Evolutionary conservation across 352 stramenopile genomes (phyloP).

Genomic region (Phytophthora lateralis): DNA sequence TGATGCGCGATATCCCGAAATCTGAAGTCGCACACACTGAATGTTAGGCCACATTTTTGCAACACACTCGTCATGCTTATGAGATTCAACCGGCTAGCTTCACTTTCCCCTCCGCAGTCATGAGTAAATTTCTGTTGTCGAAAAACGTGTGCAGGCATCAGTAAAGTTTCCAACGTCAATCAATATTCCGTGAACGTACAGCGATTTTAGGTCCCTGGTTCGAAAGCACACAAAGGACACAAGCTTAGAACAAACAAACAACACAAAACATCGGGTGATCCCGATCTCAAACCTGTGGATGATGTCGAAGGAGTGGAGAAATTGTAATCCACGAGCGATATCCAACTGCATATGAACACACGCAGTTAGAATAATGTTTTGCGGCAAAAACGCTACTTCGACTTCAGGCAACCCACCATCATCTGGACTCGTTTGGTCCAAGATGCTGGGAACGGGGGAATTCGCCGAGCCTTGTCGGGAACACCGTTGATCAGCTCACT

Average conservation of each 20-base stretch:
- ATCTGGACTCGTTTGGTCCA: constrained; percentile 83
- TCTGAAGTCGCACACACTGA: constrained; percentile 32
- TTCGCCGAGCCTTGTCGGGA: constrained; percentile 52
- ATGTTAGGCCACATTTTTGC: neutral
- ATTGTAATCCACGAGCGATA: constrained; percentile 70
- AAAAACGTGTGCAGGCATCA: neutral
- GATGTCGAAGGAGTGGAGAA: constrained; percentile 83
- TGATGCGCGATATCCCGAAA: constrained; percentile 77
- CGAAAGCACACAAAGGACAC: neutral
- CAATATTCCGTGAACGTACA: constrained; percentile 45
- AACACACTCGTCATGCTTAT: neutral
- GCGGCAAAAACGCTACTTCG: neutral
- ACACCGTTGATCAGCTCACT: constrained; percentile 82
- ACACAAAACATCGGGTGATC: neutral
- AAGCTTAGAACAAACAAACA: constrained; percentile 1
- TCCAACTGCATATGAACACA: constrained; percentile 47
- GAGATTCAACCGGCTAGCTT: constrained; percentile 62
- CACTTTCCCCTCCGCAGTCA: constrained; percentile 71
- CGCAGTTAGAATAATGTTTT: constrained; percentile 5
- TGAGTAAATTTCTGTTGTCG: constrained; percentile 64
- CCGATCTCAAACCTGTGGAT: constrained; percentile 57
- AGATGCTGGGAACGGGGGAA: constrained; percentile 67
- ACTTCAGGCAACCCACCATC: constrained; percentile 51
- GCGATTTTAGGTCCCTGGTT: constrained; percentile 73
- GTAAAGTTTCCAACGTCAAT: neutral